These are phyloP conservation scores for Sclerotinia borealis DNA, from an alignment of 2,329 filamentous ascomycete genomes.

Conservation along the genomic window DNA sequence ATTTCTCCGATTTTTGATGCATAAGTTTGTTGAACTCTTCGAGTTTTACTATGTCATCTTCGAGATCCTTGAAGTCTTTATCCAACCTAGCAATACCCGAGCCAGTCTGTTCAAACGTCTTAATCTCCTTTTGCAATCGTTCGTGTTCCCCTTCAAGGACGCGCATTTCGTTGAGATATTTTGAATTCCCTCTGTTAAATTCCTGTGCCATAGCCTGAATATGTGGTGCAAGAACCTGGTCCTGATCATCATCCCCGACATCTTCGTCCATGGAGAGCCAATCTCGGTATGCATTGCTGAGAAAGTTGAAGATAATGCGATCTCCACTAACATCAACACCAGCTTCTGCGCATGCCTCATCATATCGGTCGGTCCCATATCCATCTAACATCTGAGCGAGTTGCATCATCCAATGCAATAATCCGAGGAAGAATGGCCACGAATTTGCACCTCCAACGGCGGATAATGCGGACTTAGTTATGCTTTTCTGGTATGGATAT, in stretches of 20 bases:
- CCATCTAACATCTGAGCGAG: slow-evolving; percentile 88
- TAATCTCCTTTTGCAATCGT: slow-evolving; percentile 75
- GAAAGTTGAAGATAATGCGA: slow-evolving; percentile 88
- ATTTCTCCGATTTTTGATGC: slow-evolving; percentile 80
- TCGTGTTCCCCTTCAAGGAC: slow-evolving; percentile 82
- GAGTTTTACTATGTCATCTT: slow-evolving; percentile 91
- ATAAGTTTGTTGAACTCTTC: slow-evolving; percentile 89
- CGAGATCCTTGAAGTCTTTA: slow-evolving; percentile 85
- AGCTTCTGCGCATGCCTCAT: slow-evolving; percentile 81
- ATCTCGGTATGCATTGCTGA: slow-evolving; percentile 83
- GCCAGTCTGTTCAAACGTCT: slow-evolving; percentile 80
- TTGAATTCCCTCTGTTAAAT: slow-evolving; percentile 79
- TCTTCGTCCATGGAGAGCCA: slow-evolving; percentile 93
- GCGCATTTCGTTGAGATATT: slow-evolving; percentile 77
- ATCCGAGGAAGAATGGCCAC: slow-evolving; percentile 88
- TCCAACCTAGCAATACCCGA: slow-evolving; percentile 80
- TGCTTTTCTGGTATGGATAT: slow-evolving; percentile 91
- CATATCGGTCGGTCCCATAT: slow-evolving; percentile 72
- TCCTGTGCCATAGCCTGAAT: slow-evolving; percentile 80
- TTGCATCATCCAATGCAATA: slow-evolving; percentile 99
- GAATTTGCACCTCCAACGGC: slow-evolving; percentile 89
- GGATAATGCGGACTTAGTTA: slow-evolving; percentile 91
- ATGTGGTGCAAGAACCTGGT: slow-evolving; percentile 73
- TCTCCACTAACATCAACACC: slow-evolving; percentile 85
- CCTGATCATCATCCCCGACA: slow-evolving; percentile 75